Evolutionary conservation across 305 asterid genomes (phyloP).

Genomic region (Fraxinus paxiana): DNA sequence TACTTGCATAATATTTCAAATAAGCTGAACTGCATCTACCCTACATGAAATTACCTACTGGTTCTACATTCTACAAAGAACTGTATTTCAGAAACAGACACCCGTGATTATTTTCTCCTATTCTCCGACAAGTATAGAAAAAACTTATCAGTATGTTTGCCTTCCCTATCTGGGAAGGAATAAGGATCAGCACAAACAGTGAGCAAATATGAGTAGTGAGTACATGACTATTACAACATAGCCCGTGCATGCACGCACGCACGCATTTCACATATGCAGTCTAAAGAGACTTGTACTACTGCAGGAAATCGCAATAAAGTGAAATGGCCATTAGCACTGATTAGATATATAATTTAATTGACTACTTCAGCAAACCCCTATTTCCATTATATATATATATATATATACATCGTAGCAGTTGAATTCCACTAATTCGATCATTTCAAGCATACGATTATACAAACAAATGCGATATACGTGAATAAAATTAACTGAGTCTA

Average conservation of each 20-base stretch:
- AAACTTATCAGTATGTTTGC: background rate
- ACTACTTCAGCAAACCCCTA: background rate
- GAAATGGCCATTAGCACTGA: background rate
- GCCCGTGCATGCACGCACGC: background rate
- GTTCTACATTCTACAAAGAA: background rate
- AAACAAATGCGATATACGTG: background rate
- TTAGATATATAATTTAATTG: background rate
- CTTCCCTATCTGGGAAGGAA: background rate
- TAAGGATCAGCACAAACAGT: background rate
- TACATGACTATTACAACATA: background rate
- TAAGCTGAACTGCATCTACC: background rate
- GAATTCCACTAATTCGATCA: background rate
- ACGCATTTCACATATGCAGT: background rate
- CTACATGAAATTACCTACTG: background rate
- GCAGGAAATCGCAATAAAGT: background rate
- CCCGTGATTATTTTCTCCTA: background rate
- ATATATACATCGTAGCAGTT: background rate
- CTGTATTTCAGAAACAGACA: background rate
- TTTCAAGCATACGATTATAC: background rate
- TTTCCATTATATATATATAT: background rate
- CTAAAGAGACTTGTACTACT: background rate
- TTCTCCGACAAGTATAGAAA: background rate
- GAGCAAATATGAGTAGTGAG: background rate
- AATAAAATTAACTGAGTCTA: background rate
- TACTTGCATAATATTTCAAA: background rate